A percentile compares a stretch with the other conserved stretches of the same genome.
Evolutionary conservation across 1,139 yeast species (phyloP).

Genomic region (Petasospora rhodanensis): DNA sequence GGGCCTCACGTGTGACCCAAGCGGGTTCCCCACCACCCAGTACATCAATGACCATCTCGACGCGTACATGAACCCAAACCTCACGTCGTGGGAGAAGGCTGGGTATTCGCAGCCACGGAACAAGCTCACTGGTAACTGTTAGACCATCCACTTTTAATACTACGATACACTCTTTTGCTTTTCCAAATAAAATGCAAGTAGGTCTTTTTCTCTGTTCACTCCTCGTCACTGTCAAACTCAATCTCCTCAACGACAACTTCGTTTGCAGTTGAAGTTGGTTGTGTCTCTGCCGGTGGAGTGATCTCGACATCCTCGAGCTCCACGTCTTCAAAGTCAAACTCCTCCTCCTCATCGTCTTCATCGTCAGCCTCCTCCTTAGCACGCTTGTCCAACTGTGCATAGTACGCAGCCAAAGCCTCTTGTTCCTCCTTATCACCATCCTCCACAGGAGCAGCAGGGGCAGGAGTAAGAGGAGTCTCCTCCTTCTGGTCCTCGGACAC

Average conservation of each 20-base stretch:
- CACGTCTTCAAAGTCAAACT: conserved; percentile 29
- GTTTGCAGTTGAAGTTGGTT: conserved; percentile 5
- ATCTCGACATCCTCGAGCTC: conserved; percentile 33
- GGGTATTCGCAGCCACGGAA: conserved; percentile 74
- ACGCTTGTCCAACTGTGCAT: conserved; percentile 40
- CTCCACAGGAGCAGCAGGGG: conserved; percentile 4
- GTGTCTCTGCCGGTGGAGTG: conserved; percentile 1
- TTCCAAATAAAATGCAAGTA: no score
- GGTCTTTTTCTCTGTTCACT: no score
- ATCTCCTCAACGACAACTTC: conserved; percentile 16
- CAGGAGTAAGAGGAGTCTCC: background rate
- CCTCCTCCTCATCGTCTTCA: conserved; percentile 53
- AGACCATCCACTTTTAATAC: no score
- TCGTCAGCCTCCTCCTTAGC: conserved; percentile 50
- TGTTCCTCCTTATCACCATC: conserved; percentile 61
- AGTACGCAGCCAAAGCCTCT: conserved; percentile 76
- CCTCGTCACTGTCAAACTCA: conserved; percentile 23
- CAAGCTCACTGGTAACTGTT: conserved; percentile 39
- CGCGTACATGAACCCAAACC: conserved; percentile 59
- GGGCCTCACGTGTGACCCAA: conserved; percentile 71
- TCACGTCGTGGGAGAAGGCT: conserved; percentile 62
- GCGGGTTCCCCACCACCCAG: conserved; percentile 64
- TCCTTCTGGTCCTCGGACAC: background rate
- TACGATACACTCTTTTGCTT: no score
- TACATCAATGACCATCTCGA: conserved; percentile 61